Evolutionary conservation across 1,139 yeast genomes (phyloP), one percentile per base, ranked within the genome.

Genomic region (Eremothecium gossypii): DNA sequence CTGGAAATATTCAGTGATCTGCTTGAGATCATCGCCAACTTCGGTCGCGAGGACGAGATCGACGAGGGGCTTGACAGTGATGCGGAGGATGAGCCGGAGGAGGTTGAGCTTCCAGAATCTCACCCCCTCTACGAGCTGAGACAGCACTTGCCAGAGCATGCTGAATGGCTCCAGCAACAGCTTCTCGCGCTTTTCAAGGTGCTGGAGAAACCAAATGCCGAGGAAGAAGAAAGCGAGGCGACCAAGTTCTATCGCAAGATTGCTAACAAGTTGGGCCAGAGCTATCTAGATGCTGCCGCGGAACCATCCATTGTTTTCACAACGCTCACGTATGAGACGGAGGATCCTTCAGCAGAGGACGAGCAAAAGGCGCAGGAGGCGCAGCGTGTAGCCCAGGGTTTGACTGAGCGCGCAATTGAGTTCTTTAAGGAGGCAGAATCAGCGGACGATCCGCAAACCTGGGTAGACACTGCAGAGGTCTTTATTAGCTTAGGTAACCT

Each of bases 381-480:
- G 1, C 77, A 74, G 45, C 55, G 58, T 29, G 64, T 68, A 33
- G 81, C 86, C 1, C 67, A 73, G 38, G 64, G 68, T 3, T 63
- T 72, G 41, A 72, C 79, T 23, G 53, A 62, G n/a, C 63, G 63
- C 26, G 94, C 95, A 0, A 64, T 84, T 31, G 65, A 68, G 33
- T 73, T 74, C 52, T 67, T 85, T 43, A 64, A 69, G 45, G 64
- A 68, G 45, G 81, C 87, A 1, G 76, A 79, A 58, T 76, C 78
- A 41, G 77, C 76, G 27, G 85, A 80, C 41, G 85, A 81, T 31
- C 95, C 95, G 0, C 82, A 80, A 45, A 70, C 82, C 7, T 82
- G 91, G 83, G 95, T 79, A 6, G 74, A 75, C 50, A 67, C 83
- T 36, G 96, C 96, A 2, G 97, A 91, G 60, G 89, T 94, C 1